Evolutionary conservation across 2,329 filamentous ascomycete genomes (phyloP).

Genomic region (Ascochyta viciae-villosae): DNA sequence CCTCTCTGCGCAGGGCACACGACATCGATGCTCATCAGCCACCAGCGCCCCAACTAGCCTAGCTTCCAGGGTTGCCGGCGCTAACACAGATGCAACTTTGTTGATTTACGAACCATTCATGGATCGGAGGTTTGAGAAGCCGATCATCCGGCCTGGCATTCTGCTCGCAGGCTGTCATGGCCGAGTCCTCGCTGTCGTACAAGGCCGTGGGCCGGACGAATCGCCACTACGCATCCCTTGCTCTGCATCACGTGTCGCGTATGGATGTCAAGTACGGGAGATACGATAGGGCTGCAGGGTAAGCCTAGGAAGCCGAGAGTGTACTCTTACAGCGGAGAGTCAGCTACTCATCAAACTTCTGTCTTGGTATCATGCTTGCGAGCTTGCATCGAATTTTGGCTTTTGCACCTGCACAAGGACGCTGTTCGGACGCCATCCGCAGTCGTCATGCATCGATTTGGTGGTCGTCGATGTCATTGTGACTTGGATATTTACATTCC

Average conservation of each 20-base stretch:
- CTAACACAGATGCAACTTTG: not conserved
- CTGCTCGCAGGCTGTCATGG: constrained; percentile 1
- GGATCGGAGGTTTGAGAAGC: constrained; percentile 13
- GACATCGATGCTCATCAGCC: constrained; percentile 5
- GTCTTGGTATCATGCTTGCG: not conserved
- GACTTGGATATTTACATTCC: constrained; percentile 6
- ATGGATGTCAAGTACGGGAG: not conserved
- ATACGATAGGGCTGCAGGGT: constrained; percentile 13
- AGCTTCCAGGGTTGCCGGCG: constrained; percentile 15
- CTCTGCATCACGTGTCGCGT: not conserved
- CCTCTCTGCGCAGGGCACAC: constrained; percentile 3
- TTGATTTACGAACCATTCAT: constrained; percentile 3
- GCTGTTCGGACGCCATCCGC: not conserved
- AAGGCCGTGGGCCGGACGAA: constrained; percentile 7
- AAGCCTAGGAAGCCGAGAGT: not conserved
- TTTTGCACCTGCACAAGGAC: not conserved
- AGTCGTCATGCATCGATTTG: not conserved
- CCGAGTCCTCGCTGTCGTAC: constrained; percentile 1
- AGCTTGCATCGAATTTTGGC: not conserved
- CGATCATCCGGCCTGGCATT: constrained; percentile 16
- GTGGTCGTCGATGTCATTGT: constrained; percentile 5
- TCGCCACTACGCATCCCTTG: constrained; percentile 2
- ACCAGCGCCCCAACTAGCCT: not conserved
- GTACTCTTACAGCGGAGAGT: not conserved
- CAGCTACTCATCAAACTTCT: not conserved